phyloP scores from a whole-genome alignment of 768 basidiomycete genomes.

The Daedalea quercina region DNA sequence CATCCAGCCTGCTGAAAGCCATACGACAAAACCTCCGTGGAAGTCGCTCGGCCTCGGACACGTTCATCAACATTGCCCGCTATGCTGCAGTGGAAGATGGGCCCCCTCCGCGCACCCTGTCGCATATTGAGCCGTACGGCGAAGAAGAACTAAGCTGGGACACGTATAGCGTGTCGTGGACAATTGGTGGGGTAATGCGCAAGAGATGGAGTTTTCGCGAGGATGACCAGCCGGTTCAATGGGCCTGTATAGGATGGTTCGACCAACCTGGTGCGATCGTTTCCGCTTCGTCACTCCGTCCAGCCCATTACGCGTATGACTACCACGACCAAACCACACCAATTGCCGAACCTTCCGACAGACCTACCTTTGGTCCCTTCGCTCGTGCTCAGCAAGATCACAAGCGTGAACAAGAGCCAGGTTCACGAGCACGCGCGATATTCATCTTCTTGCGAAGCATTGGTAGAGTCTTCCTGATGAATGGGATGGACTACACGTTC shows the following conservation, averaged over 20 bases:
- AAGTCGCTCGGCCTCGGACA: conserved; percentile 7
- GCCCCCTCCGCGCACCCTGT: not conserved
- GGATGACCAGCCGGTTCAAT: conserved; percentile 69
- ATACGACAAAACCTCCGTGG: conserved; percentile 58
- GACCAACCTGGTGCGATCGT: conserved; percentile 38
- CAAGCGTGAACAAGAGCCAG: conserved; percentile 33
- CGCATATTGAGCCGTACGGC: not conserved
- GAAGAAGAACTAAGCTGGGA: conserved; percentile 66
- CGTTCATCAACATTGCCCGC: not conserved
- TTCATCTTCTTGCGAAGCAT: conserved; percentile 77
- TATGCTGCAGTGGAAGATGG: not conserved
- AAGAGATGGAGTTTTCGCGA: conserved; percentile 72
- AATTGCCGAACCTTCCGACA: conserved; percentile 20
- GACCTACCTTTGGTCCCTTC: conserved; percentile 36
- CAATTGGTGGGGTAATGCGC: conserved; percentile 57
- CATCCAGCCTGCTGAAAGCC: conserved; percentile 44
- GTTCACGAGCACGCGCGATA: conserved; percentile 46
- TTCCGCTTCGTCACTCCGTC: conserved; percentile 21
- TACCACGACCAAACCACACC: conserved; percentile 17
- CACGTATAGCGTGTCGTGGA: conserved; percentile 50
- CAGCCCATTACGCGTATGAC: conserved; percentile 22
- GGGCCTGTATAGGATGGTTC: conserved; percentile 72
- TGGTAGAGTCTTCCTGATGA: conserved; percentile 62
- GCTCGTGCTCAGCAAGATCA: conserved; percentile 20
- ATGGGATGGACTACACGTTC: conserved; percentile 72